Conservation (phyloP, 441 rosid species). For the Rhodomyrtus psidioides region DNA sequence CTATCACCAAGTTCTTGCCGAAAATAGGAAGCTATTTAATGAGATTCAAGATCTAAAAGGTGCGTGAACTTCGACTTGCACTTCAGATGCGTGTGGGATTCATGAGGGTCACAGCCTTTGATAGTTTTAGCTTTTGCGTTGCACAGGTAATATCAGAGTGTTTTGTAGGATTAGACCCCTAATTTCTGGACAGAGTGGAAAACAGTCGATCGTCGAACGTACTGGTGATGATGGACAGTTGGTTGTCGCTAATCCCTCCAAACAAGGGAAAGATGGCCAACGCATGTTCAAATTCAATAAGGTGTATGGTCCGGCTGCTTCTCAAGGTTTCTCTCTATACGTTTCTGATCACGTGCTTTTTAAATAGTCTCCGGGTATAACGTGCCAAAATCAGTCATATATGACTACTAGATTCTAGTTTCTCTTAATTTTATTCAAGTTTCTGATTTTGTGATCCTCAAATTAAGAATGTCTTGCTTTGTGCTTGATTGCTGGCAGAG, state of each 20-base stretch:
- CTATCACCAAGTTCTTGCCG: slow-evolving; percentile 65
- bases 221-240: slow-evolving; percentile 71
- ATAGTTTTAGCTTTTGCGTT: background rate
- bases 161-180: slow-evolving; percentile 83
- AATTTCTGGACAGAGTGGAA: slow-evolving; percentile 43
- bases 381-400: background rate
- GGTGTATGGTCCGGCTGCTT: slow-evolving; percentile 56
- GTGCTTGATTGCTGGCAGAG: slow-evolving; percentile 26
- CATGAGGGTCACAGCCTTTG: background rate
- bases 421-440: background rate
- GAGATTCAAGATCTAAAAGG: slow-evolving; percentile 95
- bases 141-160: slow-evolving; percentile 85
- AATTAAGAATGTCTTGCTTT: background rate
- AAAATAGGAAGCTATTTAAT: slow-evolving; percentile 70
- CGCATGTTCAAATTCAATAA: slow-evolving; percentile 65
- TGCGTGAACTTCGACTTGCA: slow-evolving; percentile 2
- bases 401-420: background rate
- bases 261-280: slow-evolving; percentile 70
- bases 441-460: background rate
- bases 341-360: background rate
- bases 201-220: slow-evolving; percentile 37
- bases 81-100: background rate
- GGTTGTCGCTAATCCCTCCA: slow-evolving; percentile 57
- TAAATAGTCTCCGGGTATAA: background rate
- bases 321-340: slow-evolving; percentile 57